Evolutionary conservation across 768 basidiomycete genomes (phyloP).

Genomic region (Tylopilus balloui): DNA sequence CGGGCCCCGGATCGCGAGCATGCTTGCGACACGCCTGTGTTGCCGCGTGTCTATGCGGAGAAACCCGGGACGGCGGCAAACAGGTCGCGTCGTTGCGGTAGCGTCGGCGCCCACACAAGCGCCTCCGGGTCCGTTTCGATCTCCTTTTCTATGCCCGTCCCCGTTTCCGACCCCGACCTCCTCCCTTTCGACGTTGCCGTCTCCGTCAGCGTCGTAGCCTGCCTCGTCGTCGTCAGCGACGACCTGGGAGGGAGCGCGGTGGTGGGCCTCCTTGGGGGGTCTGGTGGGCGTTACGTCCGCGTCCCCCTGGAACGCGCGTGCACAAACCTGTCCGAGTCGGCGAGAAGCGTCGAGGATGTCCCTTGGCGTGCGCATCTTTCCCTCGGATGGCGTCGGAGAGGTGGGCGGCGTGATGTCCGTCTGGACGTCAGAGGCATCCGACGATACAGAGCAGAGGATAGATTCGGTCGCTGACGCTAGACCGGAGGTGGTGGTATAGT

Average conservation of each 20-base stretch:
- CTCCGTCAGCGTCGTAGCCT: slow-evolving; percentile 26
- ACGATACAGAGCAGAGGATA: slow-evolving; percentile 7
- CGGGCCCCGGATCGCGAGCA: slow-evolving; percentile 15
- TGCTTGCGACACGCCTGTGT: slow-evolving; percentile 23
- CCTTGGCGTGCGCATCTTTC: slow-evolving; percentile 3
- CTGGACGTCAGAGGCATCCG: slow-evolving; percentile 15
- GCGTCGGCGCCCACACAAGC: background rate
- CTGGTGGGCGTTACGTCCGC: background rate
- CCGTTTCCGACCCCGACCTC: background rate
- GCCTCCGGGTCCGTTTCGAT: too few species aligned
- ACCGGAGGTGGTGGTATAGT: slow-evolving; percentile 4
- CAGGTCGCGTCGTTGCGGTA: background rate
- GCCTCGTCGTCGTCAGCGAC: slow-evolving; percentile 12
- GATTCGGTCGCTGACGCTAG: slow-evolving; percentile 12
- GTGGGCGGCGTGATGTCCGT: slow-evolving; percentile 20
- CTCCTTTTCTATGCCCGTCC: too few species aligned
- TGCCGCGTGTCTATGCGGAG: slow-evolving; percentile 25
- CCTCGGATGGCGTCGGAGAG: slow-evolving; percentile 17
- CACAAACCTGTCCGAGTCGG: slow-evolving; percentile 6
- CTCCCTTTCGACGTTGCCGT: background rate
- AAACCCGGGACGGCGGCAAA: slow-evolving; percentile 15
- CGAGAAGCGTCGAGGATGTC: slow-evolving; percentile 14
- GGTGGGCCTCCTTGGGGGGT: background rate
- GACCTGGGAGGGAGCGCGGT: background rate
- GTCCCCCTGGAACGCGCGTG: background rate